Conservation (phyloP, 257 asterid species). For the Petunia axillaris region DNA sequence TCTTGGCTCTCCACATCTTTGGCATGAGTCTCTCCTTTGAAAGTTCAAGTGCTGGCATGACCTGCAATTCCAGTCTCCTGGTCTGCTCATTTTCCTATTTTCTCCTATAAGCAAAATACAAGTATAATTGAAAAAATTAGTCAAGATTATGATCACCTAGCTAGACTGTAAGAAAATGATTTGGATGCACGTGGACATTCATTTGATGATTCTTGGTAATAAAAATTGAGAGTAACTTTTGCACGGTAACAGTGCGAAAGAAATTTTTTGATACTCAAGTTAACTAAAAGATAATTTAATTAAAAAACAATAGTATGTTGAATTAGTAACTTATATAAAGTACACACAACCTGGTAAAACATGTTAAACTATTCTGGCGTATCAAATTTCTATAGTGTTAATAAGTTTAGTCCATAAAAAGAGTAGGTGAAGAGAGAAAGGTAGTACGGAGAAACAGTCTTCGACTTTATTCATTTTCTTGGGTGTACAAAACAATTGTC, state of each 20-base stretch:
- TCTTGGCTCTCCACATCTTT: constrained; percentile 87
- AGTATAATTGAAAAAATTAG: neutral
- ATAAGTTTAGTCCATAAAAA: no score
- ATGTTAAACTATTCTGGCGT: no score
- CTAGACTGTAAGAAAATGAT: neutral
- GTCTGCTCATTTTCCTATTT: constrained; percentile 69
- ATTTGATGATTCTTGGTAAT: neutral
- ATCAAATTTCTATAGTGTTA: no score
- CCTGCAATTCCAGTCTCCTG: constrained; percentile 99
- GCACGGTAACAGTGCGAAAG: neutral
- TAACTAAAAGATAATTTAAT: no score
- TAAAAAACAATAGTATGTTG: no score
- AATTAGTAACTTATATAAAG: no score
- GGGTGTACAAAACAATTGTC: neutral
- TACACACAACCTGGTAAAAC: no score
- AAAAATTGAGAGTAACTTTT: no score
- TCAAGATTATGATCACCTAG: neutral
- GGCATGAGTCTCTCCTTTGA: constrained; percentile 94
- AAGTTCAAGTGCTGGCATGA: constrained; percentile 95
- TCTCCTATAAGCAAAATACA: neutral
- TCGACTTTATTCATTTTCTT: neutral
- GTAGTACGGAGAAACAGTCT: no score
- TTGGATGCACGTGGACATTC: neutral
- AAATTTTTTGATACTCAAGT: neutral
- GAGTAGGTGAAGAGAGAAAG: neutral